phyloP scores from a whole-genome alignment of 2,329 filamentous ascomycete genomes.

The Fusarium ramigenum region DNA sequence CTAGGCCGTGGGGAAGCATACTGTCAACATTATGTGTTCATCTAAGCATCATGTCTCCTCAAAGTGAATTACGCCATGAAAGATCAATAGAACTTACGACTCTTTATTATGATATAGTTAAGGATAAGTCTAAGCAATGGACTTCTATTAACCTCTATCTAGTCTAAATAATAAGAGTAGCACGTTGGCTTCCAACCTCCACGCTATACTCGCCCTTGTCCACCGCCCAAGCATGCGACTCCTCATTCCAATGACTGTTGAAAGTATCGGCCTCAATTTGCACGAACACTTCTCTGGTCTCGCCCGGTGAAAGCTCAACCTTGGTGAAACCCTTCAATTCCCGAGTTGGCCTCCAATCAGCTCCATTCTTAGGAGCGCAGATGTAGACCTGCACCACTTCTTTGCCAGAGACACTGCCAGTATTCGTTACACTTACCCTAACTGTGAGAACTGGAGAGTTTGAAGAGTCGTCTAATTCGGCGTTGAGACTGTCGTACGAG shows the following conservation, averaged over 20 bases:
- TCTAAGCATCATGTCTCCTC: no score
- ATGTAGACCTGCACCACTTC: constrained; percentile 26
- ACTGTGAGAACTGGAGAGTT: accelerated
- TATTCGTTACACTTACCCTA: background rate
- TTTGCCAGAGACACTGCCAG: background rate
- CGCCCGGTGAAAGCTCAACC: background rate
- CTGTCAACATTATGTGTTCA: no score
- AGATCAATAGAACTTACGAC: no score
- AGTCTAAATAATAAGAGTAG: background rate
- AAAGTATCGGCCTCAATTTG: background rate
- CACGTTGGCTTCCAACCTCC: background rate
- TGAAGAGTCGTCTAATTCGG: background rate
- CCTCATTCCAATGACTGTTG: background rate
- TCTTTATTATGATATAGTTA: accelerated
- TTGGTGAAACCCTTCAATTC: constrained; percentile 29
- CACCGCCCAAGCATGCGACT: background rate
- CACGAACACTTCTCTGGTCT: constrained; percentile 51
- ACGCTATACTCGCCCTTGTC: background rate
- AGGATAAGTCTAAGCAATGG: accelerated
- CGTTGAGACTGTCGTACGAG: background rate
- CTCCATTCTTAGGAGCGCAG: background rate
- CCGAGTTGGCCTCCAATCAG: constrained; percentile 18
- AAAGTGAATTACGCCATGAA: no score
- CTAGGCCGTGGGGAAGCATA: no score
- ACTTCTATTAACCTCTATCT: background rate